A percentile compares a stretch with the other conserved stretches of the same genome.
Evolutionary conservation across 306 rosid genomes (phyloP).

Genomic region (Ochetophila trinervis): DNA sequence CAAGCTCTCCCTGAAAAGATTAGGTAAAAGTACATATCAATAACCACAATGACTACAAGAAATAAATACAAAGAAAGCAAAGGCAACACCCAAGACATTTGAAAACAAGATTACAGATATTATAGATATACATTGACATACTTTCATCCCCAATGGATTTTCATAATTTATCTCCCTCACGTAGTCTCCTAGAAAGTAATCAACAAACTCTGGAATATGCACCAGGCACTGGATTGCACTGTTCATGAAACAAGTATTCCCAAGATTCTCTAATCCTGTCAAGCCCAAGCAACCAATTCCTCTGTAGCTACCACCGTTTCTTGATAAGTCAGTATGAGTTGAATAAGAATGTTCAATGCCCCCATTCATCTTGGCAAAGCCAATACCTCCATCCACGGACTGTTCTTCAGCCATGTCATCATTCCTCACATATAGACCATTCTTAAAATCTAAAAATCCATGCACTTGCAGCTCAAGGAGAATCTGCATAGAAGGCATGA

Average conservation of each 20-base stretch:
- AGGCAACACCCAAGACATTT: not conserved
- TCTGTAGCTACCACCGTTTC: constrained; percentile 37
- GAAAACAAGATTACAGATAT: constrained; percentile 14
- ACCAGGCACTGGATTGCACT: constrained; percentile 86
- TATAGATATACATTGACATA: constrained; percentile 31
- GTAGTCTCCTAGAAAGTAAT: constrained; percentile 77
- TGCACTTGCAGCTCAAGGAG: constrained; percentile 69
- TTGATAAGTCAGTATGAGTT: constrained; percentile 30
- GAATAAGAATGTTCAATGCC: constrained; percentile 35
- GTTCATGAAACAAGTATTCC: constrained; percentile 94
- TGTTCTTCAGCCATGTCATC: constrained; percentile 40
- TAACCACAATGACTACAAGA: not conserved
- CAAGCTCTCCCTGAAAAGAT: constrained; percentile 78
- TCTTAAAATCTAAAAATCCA: constrained; percentile 46
- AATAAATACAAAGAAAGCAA: constrained; percentile 5
- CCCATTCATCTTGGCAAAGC: constrained; percentile 46
- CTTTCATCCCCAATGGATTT: constrained; percentile 85
- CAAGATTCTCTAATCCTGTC: constrained; percentile 85
- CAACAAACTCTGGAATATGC: constrained; percentile 75
- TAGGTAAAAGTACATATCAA: not conserved
- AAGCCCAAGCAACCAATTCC: constrained; percentile 59
- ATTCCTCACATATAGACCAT: constrained; percentile 30
- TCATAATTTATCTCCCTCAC: constrained; percentile 65
- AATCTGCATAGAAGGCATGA: constrained; percentile 49
- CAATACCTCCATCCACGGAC: constrained; percentile 39